phyloP scores from a whole-genome alignment of 1,284 basidiomycete species.

The Sporisorium reilianum region DNA sequence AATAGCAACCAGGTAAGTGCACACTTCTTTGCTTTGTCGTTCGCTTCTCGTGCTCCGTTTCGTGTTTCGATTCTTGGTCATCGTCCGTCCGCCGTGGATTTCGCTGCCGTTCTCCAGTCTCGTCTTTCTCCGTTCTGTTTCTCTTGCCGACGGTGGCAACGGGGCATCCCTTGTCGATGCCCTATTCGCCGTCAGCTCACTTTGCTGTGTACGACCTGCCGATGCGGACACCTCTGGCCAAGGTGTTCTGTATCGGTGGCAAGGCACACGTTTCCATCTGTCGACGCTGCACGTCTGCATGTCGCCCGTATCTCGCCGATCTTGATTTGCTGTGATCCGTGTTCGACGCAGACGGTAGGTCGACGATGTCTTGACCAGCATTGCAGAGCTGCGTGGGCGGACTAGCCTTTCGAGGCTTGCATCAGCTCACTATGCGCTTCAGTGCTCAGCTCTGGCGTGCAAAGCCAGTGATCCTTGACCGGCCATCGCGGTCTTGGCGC shows the following conservation, averaged over 20 bases:
- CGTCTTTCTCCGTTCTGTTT: neutral
- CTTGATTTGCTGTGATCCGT: neutral
- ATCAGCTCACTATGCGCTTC: neutral
- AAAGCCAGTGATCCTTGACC: neutral
- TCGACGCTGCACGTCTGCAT: conserved; percentile 9
- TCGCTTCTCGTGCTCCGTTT: conserved; percentile 29
- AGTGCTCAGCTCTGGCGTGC: neutral
- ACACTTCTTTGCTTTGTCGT: too few species aligned
- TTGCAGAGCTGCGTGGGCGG: neutral
- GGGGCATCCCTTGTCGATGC: neutral
- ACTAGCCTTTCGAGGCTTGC: neutral
- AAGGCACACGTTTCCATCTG: conserved; percentile 52
- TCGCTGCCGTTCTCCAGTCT: conserved; percentile 57
- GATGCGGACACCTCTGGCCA: conserved; percentile 46
- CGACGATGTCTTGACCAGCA: neutral
- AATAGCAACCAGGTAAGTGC: conserved; percentile 86
- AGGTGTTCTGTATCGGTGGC: conserved; percentile 65
- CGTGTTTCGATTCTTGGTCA: conserved; percentile 29
- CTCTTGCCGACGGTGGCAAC: conserved; percentile 2
- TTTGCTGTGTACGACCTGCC: conserved; percentile 28
- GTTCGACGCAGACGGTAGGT: conserved; percentile 13
- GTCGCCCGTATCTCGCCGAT: neutral
- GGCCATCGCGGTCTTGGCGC: neutral
- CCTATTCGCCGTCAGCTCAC: conserved; percentile 2
- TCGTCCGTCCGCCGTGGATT: conserved; percentile 21